Evolutionary conservation across 768 basidiomycete species (phyloP), one percentile per base, ranked within the genome.

Genomic region (Auriculariales sp.): DNA sequence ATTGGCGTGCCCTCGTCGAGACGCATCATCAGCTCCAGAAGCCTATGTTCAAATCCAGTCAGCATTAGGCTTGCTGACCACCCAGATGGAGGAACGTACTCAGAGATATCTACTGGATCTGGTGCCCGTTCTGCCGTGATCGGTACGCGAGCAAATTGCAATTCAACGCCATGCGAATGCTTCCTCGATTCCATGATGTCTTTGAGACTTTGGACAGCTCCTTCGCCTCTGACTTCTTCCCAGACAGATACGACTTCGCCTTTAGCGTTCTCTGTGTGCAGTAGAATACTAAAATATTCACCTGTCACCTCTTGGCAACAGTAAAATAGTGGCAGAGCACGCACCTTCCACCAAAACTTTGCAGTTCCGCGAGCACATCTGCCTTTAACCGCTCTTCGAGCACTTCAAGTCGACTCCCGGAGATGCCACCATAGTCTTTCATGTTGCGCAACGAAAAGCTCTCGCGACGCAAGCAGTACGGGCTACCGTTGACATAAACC

Each of bases 391-490:
- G 74, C 50, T 93, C 88, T 62, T 99, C 95, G 27, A 98, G 70
- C 2, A 83, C 74, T 62, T 98, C 95, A 44, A 98, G 66, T 11
- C 95, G 77, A 25, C 81, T 79, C 3, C 88, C 78, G 0, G 93
- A 94, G 47, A 99, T 98, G 3, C 95, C 95, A 39, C 90, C 87
- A 65, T 92, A 97, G 64, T 95, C 92, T 72, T 93, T 95, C 81
- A 98, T 90, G 59, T 99, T 98, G 36, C 95, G 72, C 28, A 99
- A 65, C 11, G 87, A 85, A 56, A 85, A 88, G 3, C 79, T 75
- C 59, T 94, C 89, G 51, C 90, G 70, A 53, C 94, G 73, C 7
- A 88, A 64, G 55, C 93, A 97, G 63, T 91, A 97, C 0, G 92
- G 89, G 15, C 80, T 76, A 28, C 93, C 93, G 58, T 97, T 94